These are phyloP conservation scores for Termitomyces sp. DNA, from an alignment of 768 basidiomycete genomes.

Conservation along the genomic window DNA sequence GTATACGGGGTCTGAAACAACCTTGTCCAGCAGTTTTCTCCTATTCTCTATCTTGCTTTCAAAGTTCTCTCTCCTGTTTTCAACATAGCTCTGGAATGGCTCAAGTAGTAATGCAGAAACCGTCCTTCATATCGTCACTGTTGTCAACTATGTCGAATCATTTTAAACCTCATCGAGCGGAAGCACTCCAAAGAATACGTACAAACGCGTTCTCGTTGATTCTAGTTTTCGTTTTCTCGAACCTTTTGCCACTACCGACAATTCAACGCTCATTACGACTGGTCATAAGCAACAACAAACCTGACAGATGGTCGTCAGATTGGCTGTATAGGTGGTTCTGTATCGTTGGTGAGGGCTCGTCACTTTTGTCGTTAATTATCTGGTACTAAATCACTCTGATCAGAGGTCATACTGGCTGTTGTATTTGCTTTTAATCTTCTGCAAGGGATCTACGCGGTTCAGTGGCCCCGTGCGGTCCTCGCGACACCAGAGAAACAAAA, in stretches of 20 bases:
- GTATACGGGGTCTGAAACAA: background rate
- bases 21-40: background rate
- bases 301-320: conserved; percentile 27
- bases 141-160: conserved; percentile 20
- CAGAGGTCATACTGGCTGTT: conserved; percentile 28
- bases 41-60: background rate
- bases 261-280: conserved; percentile 27
- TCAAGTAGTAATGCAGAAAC: background rate
- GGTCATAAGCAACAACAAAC: conserved; percentile 15
- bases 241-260: conserved; percentile 35
- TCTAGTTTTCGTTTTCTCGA: conserved; percentile 26
- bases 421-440: conserved; percentile 35
- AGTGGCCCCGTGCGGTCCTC: conserved; percentile 34
- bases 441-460: conserved; percentile 34
- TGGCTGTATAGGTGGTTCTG: conserved; percentile 34
- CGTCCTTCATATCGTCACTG: conserved; percentile 12
- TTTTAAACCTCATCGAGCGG: conserved; percentile 39
- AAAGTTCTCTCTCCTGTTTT: background rate
- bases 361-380: background rate
- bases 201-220: conserved; percentile 31
- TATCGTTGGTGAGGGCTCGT: conserved; percentile 27
- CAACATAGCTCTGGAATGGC: background rate
- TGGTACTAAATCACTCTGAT: background rate
- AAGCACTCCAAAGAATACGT: conserved; percentile 38
- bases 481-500: conserved; percentile 29